A percentile compares a stretch with the other conserved stretches of the same genome.
These are phyloP conservation scores for Vigna nakashimae DNA, from an alignment of 306 rosid species.

Conservation along the genomic window DNA sequence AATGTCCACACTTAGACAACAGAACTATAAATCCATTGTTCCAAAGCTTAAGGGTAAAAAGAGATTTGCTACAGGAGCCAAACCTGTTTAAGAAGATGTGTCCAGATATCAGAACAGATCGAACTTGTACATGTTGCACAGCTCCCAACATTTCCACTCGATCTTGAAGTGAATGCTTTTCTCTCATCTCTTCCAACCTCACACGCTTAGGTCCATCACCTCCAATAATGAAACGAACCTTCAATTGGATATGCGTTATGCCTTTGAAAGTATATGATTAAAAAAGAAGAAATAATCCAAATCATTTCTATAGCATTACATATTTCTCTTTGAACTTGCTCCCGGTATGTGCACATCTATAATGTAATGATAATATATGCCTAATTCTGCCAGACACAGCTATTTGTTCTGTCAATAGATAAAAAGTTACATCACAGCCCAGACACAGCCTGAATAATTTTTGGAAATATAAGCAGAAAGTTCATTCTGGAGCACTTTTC, in stretches of 20 bases:
- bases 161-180: conserved; percentile 92
- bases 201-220: conserved; percentile 97
- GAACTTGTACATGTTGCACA: conserved; percentile 83
- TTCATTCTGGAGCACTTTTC: not conserved
- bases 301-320: conserved; percentile 14
- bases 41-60: conserved; percentile 3
- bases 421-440: not conserved
- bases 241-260: conserved; percentile 42
- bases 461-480: not conserved
- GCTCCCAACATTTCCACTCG: conserved; percentile 96
- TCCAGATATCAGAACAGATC: conserved; percentile 76
- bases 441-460: not conserved
- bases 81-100: conserved; percentile 96
- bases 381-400: not conserved
- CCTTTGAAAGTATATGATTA: conserved; percentile 34
- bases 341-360: not conserved
- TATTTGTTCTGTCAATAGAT: conserved; percentile 1
- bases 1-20: conserved; percentile 24
- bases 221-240: conserved; percentile 91
- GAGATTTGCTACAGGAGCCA: not conserved
- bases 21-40: conserved; percentile 3
- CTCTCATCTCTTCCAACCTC: conserved; percentile 96
- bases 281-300: conserved; percentile 9
- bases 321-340: not conserved
- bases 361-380: conserved; percentile 23